Conservation (phyloP, 2,329 filamentous ascomycete species). For the Erysiphe pulchra region DNA sequence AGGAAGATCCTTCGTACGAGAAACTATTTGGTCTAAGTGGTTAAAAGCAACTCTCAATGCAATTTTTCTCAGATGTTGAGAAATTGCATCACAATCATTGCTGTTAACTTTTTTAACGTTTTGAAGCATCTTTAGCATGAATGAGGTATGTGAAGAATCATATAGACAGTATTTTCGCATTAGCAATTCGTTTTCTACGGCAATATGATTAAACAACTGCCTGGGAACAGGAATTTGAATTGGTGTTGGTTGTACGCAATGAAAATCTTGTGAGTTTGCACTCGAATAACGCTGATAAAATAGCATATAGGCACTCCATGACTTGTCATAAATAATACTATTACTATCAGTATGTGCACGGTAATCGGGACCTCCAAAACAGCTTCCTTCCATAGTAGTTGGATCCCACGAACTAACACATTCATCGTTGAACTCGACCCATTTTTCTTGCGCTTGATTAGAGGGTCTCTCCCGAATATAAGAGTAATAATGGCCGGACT, state of each 20-base stretch:
- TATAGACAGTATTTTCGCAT: constrained; percentile 58
- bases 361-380: constrained; percentile 50
- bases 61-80: constrained; percentile 21
- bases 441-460: constrained; percentile 22
- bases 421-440: constrained; percentile 94
- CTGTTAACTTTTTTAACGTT: constrained; percentile 25
- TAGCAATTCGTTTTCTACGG: constrained; percentile 44
- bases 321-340: constrained; percentile 32
- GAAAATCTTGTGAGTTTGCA: constrained; percentile 25
- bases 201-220: constrained; percentile 31
- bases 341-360: constrained; percentile 21
- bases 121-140: constrained; percentile 36
- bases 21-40: constrained; percentile 52
- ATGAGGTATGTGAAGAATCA: constrained; percentile 42
- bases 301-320: constrained; percentile 85
- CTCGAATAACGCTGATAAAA: constrained; percentile 72
- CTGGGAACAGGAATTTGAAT: constrained; percentile 21
- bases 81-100: constrained; percentile 20
- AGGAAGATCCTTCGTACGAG: constrained; percentile 41
- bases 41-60: constrained; percentile 30
- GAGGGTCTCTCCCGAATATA: constrained; percentile 63
- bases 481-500: constrained; percentile 93
- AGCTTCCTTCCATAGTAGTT: constrained; percentile 42
- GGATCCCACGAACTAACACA: constrained; percentile 53
- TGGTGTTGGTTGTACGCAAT: constrained; percentile 15